phyloP scores from a whole-genome alignment of 106 monocot species.

The Vanilla planifolia region DNA sequence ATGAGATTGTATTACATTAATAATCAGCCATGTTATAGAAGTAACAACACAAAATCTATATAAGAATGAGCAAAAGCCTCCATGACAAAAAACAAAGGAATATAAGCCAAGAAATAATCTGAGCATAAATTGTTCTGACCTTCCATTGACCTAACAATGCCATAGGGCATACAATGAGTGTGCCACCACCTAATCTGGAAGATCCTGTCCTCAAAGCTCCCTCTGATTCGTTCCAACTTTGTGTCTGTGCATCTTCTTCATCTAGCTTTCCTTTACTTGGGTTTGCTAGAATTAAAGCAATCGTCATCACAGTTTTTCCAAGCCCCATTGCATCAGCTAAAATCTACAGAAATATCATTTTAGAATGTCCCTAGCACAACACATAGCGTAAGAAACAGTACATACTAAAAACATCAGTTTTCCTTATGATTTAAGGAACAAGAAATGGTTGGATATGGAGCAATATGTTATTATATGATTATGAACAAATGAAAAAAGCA shows the following conservation, averaged over 20 bases:
- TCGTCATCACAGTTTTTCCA: constrained; percentile 96
- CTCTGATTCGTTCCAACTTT: background rate
- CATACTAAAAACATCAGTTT: too few species aligned
- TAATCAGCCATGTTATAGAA: too few species aligned
- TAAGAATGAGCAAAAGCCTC: too few species aligned
- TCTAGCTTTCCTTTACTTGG: constrained; percentile 30
- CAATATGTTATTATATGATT: too few species aligned
- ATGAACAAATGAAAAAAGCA: too few species aligned
- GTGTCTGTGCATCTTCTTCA: constrained; percentile 13
- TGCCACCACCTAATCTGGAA: constrained; percentile 58
- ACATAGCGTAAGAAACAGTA: too few species aligned
- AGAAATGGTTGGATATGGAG: too few species aligned
- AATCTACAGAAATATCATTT: constrained; percentile 34
- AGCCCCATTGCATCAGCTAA: constrained; percentile 97
- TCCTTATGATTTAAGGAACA: too few species aligned
- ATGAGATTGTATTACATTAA: too few species aligned
- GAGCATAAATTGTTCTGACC: constrained; percentile 23
- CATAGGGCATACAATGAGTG: constrained; percentile 94
- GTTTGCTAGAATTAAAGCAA: constrained; percentile 61
- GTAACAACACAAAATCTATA: too few species aligned
- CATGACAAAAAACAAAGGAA: background rate
- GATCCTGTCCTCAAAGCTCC: background rate
- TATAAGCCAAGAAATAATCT: too few species aligned
- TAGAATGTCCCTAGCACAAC: too few species aligned
- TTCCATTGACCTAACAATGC: constrained; percentile 95